Conservation (phyloP, 345 rosid species). For the Lepidium africanum region DNA sequence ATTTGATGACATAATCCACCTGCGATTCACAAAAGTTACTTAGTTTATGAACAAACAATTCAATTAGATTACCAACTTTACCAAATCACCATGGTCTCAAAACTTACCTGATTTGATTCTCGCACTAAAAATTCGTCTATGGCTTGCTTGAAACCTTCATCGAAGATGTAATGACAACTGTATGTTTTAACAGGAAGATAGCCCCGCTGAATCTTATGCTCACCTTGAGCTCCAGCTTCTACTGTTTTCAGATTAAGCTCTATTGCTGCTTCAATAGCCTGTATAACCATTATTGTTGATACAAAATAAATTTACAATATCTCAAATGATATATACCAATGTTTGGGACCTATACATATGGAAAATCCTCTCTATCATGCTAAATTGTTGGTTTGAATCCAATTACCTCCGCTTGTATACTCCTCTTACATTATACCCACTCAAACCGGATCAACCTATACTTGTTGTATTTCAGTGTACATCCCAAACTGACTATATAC, state of each 20-base stretch:
- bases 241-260: conserved; percentile 69
- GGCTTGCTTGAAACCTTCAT: conserved; percentile 62
- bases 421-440: no score
- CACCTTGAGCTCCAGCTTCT: conserved; percentile 99
- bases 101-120: conserved; percentile 66
- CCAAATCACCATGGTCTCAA: not conserved
- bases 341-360: not conserved
- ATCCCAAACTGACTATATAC: no score
- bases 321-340: not conserved
- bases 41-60: not conserved
- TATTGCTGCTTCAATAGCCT: conserved; percentile 95
- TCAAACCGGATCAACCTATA: no score
- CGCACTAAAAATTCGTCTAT: conserved; percentile 58
- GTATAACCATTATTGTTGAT: conserved; percentile 2
- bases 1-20: conserved; percentile 64
- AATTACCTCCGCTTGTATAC: no score
- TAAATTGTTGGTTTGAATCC: not conserved
- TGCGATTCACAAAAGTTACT: conserved; percentile 26
- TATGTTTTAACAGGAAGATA: conserved; percentile 81
- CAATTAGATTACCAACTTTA: not conserved
- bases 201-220: conserved; percentile 93
- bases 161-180: conserved; percentile 77
- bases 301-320: not conserved
- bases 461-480: no score
- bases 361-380: no score